These are phyloP conservation scores for Friedmanniomyces endolithicus DNA, from an alignment of 495 filamentous ascomycete genomes.

Conservation along the genomic window DNA sequence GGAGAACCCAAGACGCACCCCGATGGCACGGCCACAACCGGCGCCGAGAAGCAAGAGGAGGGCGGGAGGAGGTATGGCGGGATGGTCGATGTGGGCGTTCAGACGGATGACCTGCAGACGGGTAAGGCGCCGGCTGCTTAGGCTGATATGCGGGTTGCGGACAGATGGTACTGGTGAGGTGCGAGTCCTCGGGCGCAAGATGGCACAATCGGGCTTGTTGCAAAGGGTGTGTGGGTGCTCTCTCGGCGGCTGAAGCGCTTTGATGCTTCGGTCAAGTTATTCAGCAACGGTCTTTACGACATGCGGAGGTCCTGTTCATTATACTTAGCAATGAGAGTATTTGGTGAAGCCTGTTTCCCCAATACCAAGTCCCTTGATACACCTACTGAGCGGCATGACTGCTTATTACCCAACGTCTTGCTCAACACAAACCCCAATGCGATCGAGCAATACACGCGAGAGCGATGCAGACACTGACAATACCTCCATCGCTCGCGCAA, in stretches of 20 bases:
- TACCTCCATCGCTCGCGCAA: not conserved
- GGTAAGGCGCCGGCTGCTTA: slow-evolving; percentile 10
- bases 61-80: not conserved
- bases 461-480: not conserved
- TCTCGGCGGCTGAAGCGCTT: not conserved
- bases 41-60: slow-evolving; percentile 13
- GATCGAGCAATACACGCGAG: not conserved
- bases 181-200: not conserved
- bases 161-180: not conserved
- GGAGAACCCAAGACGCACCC: slow-evolving; percentile 1
- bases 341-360: not conserved
- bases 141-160: not conserved
- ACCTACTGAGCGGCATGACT: not conserved
- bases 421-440: not conserved
- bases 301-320: not conserved
- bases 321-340: not conserved
- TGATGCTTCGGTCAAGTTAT: slow-evolving; percentile 1
- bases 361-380: not conserved
- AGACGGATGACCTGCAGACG: slow-evolving; percentile 12
- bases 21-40: slow-evolving; percentile 11
- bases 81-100: slow-evolving; percentile 17
- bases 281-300: slow-evolving; percentile 12
- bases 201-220: not conserved
- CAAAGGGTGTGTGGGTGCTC: slow-evolving; percentile 8
- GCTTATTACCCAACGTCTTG: not conserved